Percentiles rank a stretch among this genome's conserved stretches.
phyloP scores from a whole-genome alignment of 495 filamentous ascomycete species.

The Annulohypoxylon maeteangense region DNA sequence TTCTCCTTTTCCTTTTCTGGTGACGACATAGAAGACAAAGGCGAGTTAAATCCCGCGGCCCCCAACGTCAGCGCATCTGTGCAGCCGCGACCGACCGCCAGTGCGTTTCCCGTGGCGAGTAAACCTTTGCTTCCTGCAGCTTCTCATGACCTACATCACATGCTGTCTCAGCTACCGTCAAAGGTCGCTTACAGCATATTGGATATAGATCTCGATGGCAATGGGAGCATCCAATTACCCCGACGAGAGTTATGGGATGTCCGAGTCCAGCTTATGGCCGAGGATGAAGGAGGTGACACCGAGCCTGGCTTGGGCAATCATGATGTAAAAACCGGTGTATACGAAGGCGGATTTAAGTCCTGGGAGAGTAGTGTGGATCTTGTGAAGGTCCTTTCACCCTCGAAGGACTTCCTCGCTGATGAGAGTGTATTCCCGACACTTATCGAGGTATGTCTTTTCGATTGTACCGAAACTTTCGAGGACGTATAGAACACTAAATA shows the following conservation, averaged over 20 bases:
- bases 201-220: constrained; percentile 62
- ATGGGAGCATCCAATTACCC: constrained; percentile 67
- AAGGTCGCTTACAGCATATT: constrained; percentile 79
- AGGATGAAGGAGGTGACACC: constrained; percentile 57
- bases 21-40: constrained; percentile 81
- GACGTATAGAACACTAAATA: constrained; percentile 28
- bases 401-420: constrained; percentile 69
- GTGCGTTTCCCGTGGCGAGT: constrained; percentile 61
- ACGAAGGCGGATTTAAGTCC: constrained; percentile 98
- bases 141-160: constrained; percentile 57
- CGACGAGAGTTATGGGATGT: constrained; percentile 94
- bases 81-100: constrained; percentile 46
- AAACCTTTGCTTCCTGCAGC: constrained; percentile 60
- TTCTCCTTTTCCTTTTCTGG: constrained; percentile 87
- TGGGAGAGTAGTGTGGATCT: constrained; percentile 97
- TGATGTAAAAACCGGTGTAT: constrained; percentile 89
- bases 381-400: constrained; percentile 70
- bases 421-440: constrained; percentile 57
- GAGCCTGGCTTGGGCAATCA: constrained; percentile 74
- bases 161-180: constrained; percentile 77
- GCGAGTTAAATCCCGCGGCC: constrained; percentile 49
- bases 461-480: not conserved
- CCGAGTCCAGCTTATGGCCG: constrained; percentile 91
- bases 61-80: constrained; percentile 38
- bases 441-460: constrained; percentile 73